Conservation (phyloP, 495 filamentous ascomycete genomes). For the Tuber indicum region DNA sequence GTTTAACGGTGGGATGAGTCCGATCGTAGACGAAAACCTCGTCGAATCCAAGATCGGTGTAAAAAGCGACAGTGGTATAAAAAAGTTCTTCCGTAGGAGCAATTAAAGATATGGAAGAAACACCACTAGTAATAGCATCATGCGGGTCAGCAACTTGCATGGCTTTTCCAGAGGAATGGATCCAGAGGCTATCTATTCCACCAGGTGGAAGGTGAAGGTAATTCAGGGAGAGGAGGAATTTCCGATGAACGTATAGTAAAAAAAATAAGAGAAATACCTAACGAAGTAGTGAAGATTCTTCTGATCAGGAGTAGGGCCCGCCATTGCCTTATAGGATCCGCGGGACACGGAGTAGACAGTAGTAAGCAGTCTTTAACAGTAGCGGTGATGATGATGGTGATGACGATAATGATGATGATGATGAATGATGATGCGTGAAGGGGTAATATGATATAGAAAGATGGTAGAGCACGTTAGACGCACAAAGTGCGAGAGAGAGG, state of each 20-base stretch:
- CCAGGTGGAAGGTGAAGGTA: not conserved
- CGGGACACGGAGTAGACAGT: not conserved
- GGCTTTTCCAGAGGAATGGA: conserved; percentile 1
- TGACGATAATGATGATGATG: not conserved
- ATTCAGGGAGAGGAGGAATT: not conserved
- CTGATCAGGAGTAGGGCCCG: conserved; percentile 15
- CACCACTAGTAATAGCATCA: conserved; percentile 31
- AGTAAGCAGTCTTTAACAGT: conserved; percentile 8
- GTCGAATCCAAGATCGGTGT: conserved; percentile 40
- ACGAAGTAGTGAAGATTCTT: conserved; percentile 25
- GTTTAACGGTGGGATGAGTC: conserved; percentile 26
- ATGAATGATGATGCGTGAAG: not conserved
- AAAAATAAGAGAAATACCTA: conserved; percentile 29
- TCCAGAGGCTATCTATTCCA: not conserved
- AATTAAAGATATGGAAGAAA: conserved; percentile 40
- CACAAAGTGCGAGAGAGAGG: not conserved
- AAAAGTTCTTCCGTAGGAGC: conserved; percentile 40
- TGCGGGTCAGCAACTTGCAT: conserved; percentile 28
- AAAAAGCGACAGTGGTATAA: conserved; percentile 38
- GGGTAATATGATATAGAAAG: not conserved
- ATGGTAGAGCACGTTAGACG: conserved; percentile 9
- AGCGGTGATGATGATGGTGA: conserved; percentile 5
- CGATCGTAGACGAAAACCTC: conserved; percentile 41
- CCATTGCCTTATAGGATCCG: not conserved
- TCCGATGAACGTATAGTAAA: conserved; percentile 6